Evolutionary conservation across 1,139 yeast species (phyloP).

Genomic region (Saccharomycopsis hybrid): DNA sequence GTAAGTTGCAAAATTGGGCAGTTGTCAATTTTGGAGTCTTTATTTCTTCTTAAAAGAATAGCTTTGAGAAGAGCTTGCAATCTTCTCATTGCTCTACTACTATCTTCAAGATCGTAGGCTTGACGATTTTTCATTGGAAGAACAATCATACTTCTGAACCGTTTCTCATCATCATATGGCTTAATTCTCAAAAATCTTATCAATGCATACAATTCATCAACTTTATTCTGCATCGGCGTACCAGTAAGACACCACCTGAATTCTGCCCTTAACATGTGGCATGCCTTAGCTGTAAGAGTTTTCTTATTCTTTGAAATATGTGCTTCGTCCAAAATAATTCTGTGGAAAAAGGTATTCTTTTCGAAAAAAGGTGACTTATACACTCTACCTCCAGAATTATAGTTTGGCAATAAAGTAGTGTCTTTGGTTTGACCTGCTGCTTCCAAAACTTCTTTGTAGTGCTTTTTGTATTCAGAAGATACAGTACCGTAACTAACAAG

Average conservation of each 20-base stretch:
- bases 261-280: conserved; percentile 45
- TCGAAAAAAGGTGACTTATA: conserved; percentile 66
- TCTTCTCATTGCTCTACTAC: conserved; percentile 45
- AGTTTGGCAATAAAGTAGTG: conserved; percentile 7
- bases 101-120: conserved; percentile 32
- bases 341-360: conserved; percentile 46
- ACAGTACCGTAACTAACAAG: conserved; percentile 72
- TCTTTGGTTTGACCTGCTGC: conserved; percentile 26
- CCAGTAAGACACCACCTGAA: conserved; percentile 84
- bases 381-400: conserved; percentile 24
- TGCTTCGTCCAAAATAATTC: conserved; percentile 86
- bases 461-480: conserved; percentile 62
- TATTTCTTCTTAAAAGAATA: conserved; percentile 72
- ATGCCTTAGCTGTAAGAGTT: conserved; percentile 64
- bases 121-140: conserved; percentile 41
- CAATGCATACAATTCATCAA: conserved; percentile 75
- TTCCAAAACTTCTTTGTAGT: conserved; percentile 38
- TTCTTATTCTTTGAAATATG: conserved; percentile 75
- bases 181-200: conserved; percentile 63
- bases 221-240: conserved; percentile 87
- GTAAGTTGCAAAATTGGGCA: conserved; percentile 71
- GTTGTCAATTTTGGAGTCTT: conserved; percentile 71
- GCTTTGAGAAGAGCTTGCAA: conserved; percentile 74
- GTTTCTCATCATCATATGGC: conserved; percentile 56
- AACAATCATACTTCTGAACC: conserved; percentile 55